A percentile compares a stretch with the other conserved stretches of the same genome.
phyloP scores from a whole-genome alignment of 2,329 filamentous ascomycete genomes.

The Venturia aucupariae region DNA sequence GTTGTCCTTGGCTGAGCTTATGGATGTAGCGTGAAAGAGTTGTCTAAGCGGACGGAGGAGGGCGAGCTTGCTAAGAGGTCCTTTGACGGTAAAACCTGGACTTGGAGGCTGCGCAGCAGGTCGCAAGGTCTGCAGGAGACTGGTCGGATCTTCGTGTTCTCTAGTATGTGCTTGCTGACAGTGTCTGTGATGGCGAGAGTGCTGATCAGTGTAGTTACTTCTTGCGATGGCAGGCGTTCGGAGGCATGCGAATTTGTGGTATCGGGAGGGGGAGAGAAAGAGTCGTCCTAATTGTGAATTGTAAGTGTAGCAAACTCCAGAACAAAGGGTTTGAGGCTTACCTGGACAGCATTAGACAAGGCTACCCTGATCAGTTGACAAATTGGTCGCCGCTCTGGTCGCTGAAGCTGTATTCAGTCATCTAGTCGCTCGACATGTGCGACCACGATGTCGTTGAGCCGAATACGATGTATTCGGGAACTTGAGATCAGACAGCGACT shows the following conservation, averaged over 20 bases:
- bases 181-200: not conserved
- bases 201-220: not conserved
- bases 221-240: not conserved
- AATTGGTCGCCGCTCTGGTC: not conserved
- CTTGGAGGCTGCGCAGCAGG: too few relatives aligned
- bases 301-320: not conserved
- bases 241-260: not conserved
- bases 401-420: not conserved
- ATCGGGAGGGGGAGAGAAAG: not conserved
- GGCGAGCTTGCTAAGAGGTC: too few relatives aligned
- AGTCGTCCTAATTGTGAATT: not conserved
- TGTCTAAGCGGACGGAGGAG: too few relatives aligned
- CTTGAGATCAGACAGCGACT: not conserved
- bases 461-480: too few relatives aligned
- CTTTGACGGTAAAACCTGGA: too few relatives aligned
- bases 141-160: too few relatives aligned
- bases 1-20: too few relatives aligned
- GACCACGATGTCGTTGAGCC: not conserved
- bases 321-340: not conserved
- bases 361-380: not conserved
- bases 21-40: too few relatives aligned
- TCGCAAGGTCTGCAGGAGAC: too few relatives aligned
- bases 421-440: too few relatives aligned
- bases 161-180: not conserved
- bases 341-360: not conserved